Conservation (phyloP, 805 yeast genomes). For the Kodamaea kakaduensis region DNA sequence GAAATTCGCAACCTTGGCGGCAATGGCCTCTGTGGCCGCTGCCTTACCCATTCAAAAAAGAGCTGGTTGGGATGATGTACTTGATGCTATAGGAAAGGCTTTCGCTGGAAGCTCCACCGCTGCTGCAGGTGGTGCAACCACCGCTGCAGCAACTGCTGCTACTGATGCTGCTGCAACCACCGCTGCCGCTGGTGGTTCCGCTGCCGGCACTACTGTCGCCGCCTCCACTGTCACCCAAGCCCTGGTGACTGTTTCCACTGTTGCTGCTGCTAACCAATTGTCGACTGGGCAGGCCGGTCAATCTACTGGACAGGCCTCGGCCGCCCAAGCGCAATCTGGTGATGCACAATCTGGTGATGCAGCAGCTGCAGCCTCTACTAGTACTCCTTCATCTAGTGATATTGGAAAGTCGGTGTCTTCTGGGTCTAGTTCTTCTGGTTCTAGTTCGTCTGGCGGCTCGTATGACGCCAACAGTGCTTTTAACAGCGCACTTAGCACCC, state of each 20-base stretch:
- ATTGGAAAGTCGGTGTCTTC: too few relatives aligned
- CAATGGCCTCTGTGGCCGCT: constrained; percentile 1
- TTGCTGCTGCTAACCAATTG: too few relatives aligned
- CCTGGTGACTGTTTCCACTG: not conserved
- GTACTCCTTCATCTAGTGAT: too few relatives aligned
- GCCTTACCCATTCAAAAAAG: constrained; percentile 2
- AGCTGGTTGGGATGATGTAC: not conserved
- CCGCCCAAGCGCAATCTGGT: too few relatives aligned
- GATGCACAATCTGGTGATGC: too few relatives aligned
- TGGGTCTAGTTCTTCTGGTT: too few relatives aligned
- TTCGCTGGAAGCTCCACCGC: not conserved
- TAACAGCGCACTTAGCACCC: constrained; percentile 10
- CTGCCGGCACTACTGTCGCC: not conserved
- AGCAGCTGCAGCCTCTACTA: too few relatives aligned
- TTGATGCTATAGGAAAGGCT: not conserved
- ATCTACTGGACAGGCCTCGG: too few relatives aligned
- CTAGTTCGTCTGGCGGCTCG: not conserved
- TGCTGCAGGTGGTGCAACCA: not conserved
- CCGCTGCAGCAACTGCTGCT: constrained; percentile 6
- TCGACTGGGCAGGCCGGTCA: too few relatives aligned
- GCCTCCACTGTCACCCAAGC: not conserved
- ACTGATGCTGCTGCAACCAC: constrained; percentile 6
- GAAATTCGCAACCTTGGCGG: not conserved
- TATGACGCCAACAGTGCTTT: constrained; percentile 10
- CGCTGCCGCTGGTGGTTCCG: not conserved